These are phyloP conservation scores for Arachis monticola DNA, from an alignment of 331 rosid genomes.

Conservation along the genomic window DNA sequence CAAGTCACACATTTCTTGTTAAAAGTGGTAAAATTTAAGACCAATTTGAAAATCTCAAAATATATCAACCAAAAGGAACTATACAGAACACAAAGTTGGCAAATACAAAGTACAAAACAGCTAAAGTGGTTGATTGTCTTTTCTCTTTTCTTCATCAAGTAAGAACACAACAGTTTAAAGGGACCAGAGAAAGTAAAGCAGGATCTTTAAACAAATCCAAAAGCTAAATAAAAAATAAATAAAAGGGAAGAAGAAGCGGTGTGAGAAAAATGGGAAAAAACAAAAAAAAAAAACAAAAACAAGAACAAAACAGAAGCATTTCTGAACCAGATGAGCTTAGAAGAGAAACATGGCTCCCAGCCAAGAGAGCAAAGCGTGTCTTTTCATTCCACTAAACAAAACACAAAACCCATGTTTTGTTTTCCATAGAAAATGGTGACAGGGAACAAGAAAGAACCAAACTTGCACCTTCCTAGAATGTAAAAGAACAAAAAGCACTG, in stretches of 20 bases:
- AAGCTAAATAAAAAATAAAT: no score
- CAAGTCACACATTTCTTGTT: constrained; percentile 24
- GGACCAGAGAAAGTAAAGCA: neutral
- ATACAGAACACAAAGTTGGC: no score
- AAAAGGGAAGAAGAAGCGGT: no score
- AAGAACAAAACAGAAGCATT: no score
- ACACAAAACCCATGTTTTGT: constrained; percentile 34
- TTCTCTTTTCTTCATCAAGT: neutral
- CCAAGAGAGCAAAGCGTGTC: neutral
- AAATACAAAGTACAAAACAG: constrained; percentile 17
- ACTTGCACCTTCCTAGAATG: constrained; percentile 10
- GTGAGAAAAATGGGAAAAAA: no score
- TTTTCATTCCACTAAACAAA: neutral
- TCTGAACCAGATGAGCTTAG: no score
- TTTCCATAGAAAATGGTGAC: neutral
- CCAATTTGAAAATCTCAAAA: no score
- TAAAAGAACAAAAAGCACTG: no score
- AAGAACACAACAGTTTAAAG: neutral
- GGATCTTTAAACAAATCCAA: neutral
- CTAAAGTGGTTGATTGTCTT: neutral
- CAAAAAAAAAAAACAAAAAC: no score
- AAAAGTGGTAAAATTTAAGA: neutral
- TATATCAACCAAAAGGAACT: no score
- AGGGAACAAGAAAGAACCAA: constrained; percentile 34
- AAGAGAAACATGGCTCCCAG: no score